These are phyloP conservation scores for Fusarium longipes DNA, from an alignment of 2,329 filamentous ascomycete species.

Conservation along the genomic window DNA sequence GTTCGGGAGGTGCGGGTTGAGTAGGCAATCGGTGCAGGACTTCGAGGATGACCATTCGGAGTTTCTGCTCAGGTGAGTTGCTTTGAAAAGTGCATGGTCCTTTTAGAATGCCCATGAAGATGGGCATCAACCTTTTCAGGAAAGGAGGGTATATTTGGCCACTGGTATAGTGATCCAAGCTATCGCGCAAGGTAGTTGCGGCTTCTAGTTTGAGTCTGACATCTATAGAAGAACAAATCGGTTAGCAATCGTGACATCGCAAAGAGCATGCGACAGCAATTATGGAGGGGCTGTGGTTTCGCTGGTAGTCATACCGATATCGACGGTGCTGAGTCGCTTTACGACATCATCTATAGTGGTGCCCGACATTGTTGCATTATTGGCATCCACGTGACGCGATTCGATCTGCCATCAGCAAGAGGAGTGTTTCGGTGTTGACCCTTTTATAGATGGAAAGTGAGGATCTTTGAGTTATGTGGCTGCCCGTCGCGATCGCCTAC, in stretches of 20 bases:
- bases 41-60: slow-evolving; percentile 93
- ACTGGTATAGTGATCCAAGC: slow-evolving; percentile 86
- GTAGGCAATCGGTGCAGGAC: slow-evolving; percentile 88
- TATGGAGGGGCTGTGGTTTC: slow-evolving; percentile 20
- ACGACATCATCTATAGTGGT: slow-evolving; percentile 72
- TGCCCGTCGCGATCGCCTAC: slow-evolving; percentile 38
- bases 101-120: slow-evolving; percentile 86
- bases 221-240: slow-evolving; percentile 64
- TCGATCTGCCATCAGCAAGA: slow-evolving; percentile 52
- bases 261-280: slow-evolving; percentile 37
- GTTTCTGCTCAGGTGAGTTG: slow-evolving; percentile 90
- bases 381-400: slow-evolving; percentile 52
- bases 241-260: slow-evolving; percentile 10
- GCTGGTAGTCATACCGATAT: slow-evolving; percentile 59
- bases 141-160: slow-evolving; percentile 83
- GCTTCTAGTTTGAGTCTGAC: slow-evolving; percentile 83
- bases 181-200: slow-evolving; percentile 88
- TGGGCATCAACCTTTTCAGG: slow-evolving; percentile 86
- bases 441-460: slow-evolving; percentile 28
- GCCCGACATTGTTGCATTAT: slow-evolving; percentile 69
- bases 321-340: slow-evolving; percentile 66
- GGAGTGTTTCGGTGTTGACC: slow-evolving; percentile 36
- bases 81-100: slow-evolving; percentile 92
- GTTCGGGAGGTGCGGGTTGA: slow-evolving; percentile 76
- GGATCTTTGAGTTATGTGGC: slow-evolving; percentile 34